A percentile compares a stretch with the other conserved stretches of the same genome.
Conservation (phyloP, 2,329 filamentous ascomycete genomes). For the Aspergillus glaucus region DNA sequence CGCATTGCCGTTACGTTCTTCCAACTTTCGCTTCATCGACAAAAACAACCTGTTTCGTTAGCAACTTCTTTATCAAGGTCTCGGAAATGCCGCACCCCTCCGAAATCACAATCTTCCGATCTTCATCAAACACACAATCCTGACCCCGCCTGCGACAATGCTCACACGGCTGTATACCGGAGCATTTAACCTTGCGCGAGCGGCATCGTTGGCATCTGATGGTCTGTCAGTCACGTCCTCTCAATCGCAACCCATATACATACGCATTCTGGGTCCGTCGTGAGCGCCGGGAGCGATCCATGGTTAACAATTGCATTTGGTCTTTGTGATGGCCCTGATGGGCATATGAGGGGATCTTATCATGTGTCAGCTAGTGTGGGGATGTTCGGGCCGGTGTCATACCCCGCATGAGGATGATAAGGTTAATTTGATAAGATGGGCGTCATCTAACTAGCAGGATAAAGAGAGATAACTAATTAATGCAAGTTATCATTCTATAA, state of each 20-base stretch:
- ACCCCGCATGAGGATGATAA: too few species aligned
- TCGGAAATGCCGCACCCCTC: slow-evolving; percentile 27
- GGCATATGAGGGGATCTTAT: not conserved
- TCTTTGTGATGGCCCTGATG: not conserved
- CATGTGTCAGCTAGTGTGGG: not conserved
- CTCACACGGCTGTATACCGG: slow-evolving; percentile 30
- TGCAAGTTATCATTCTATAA: too few species aligned
- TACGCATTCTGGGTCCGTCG: slow-evolving; percentile 18
- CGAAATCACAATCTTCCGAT: slow-evolving; percentile 41
- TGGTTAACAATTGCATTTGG: not conserved
- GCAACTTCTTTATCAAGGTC: not conserved
- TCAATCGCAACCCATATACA: not conserved
- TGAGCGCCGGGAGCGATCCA: slow-evolving; percentile 10
- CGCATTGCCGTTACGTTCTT: slow-evolving; percentile 13
- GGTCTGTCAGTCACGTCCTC: not conserved
- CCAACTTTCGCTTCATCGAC: slow-evolving; percentile 12
- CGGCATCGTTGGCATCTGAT: slow-evolving; percentile 34
- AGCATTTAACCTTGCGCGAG: slow-evolving; percentile 35
- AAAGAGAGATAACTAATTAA: too few species aligned
- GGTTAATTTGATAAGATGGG: too few species aligned
- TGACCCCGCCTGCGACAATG: slow-evolving; percentile 32
- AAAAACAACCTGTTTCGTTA: slow-evolving; percentile 9
- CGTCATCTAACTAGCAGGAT: too few species aligned
- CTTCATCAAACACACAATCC: slow-evolving; percentile 33
- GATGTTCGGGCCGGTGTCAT: too few species aligned